phyloP scores from a whole-genome alignment of 2,329 filamentous ascomycete species.

The Penicillium palitans region DNA sequence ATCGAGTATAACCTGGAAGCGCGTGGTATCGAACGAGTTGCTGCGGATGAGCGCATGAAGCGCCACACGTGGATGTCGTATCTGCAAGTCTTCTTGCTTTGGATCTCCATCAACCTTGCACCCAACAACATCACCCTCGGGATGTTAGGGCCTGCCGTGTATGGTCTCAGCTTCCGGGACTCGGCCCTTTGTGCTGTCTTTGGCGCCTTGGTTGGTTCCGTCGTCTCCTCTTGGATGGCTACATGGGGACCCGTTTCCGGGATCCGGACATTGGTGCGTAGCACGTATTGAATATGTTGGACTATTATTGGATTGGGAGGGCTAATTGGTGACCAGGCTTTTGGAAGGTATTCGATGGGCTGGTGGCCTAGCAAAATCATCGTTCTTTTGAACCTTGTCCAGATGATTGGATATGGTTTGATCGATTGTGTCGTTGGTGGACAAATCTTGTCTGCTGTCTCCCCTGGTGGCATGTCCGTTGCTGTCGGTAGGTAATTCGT shows the following conservation, averaged over 20 bases:
- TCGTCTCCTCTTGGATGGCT: conserved; percentile 60
- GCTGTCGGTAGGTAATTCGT: conserved; percentile 54
- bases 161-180: conserved; percentile 59
- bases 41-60: conserved; percentile 55
- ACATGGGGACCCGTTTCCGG: conserved; percentile 63
- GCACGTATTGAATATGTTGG: background rate
- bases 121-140: conserved; percentile 66
- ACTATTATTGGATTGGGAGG: background rate
- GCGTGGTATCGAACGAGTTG: conserved; percentile 61
- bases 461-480: conserved; percentile 58
- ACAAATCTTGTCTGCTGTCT: conserved; percentile 67
- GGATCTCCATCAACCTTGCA: conserved; percentile 63
- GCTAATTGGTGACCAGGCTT: conserved; percentile 41
- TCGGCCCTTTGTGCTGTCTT: conserved; percentile 58
- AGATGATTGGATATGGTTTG: conserved; percentile 62
- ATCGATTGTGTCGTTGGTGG: conserved; percentile 67
- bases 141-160: conserved; percentile 62
- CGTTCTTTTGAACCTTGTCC: conserved; percentile 62
- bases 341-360: conserved; percentile 63
- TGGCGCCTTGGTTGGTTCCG: conserved; percentile 56
- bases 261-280: conserved; percentile 59
- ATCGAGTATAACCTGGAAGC: conserved; percentile 55
- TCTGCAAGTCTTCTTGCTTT: conserved; percentile 58
- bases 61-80: conserved; percentile 54
- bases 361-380: conserved; percentile 66